These are phyloP conservation scores for Symmetrospora coprosmae DNA, from an alignment of 768 basidiomycete genomes.

Conservation along the genomic window DNA sequence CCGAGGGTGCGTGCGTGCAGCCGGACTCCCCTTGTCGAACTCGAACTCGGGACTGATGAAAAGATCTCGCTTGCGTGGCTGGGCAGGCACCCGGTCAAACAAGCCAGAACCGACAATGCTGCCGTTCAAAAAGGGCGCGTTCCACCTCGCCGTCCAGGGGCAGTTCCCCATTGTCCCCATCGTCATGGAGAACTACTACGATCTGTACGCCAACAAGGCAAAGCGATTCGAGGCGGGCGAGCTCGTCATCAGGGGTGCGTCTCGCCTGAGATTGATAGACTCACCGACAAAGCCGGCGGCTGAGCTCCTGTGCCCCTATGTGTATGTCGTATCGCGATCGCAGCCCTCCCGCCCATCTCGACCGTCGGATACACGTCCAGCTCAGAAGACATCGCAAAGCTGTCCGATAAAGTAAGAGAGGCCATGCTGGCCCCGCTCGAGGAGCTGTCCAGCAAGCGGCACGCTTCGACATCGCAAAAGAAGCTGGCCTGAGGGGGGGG, in stretches of 20 bases:
- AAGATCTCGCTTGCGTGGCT: too few relatives aligned
- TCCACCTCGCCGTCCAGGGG: conserved; percentile 87
- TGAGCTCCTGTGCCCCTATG: background rate
- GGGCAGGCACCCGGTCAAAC: conserved; percentile 71
- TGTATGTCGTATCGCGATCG: background rate
- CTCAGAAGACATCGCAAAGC: conserved; percentile 48
- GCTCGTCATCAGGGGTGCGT: conserved; percentile 66
- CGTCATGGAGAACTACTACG: conserved; percentile 85
- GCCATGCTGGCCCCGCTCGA: conserved; percentile 62
- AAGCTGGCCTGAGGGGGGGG: too few relatives aligned
- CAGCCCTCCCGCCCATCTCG: conserved; percentile 79
- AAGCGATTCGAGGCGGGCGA: conserved; percentile 52
- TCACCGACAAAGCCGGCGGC: background rate
- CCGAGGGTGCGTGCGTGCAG: too few relatives aligned
- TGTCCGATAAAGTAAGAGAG: conserved; percentile 54
- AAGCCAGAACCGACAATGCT: conserved; percentile 53
- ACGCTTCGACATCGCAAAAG: background rate
- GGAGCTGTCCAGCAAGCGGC: conserved; percentile 8
- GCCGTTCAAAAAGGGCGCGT: conserved; percentile 94
- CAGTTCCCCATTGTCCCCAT: conserved; percentile 79
- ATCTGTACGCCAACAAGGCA: conserved; percentile 45
- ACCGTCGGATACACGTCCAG: conserved; percentile 56
- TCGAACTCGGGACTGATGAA: too few relatives aligned
- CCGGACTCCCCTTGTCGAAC: too few relatives aligned
- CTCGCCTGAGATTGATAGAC: background rate